Evolutionary conservation across 2,329 filamentous ascomycete genomes (phyloP).

Genomic region (Pyrenochaeta sp.): DNA sequence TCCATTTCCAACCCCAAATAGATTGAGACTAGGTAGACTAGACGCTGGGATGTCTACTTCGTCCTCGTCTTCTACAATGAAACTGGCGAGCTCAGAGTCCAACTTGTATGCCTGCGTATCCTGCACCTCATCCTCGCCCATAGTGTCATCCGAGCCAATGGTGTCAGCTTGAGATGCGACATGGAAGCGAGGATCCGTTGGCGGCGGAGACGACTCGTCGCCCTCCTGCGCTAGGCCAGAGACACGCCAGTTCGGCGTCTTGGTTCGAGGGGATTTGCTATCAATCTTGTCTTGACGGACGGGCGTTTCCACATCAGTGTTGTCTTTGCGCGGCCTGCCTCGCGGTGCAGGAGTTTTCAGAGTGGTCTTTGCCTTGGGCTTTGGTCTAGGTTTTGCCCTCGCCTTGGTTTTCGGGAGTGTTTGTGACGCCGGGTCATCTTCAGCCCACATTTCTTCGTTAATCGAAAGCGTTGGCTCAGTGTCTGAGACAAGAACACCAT

Average conservation of each 20-base stretch:
- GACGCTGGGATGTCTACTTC: conserved; percentile 42
- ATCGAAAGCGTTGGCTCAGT: conserved; percentile 23
- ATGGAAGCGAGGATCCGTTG: conserved; percentile 50
- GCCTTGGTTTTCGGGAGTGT: conserved; percentile 24
- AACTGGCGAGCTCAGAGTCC: conserved; percentile 57
- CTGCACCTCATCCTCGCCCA: conserved; percentile 47
- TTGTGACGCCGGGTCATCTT: conserved; percentile 41
- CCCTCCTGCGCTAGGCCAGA: conserved; percentile 45
- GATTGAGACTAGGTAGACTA: conserved; percentile 41
- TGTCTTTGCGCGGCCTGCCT: conserved; percentile 33
- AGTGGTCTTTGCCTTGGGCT: conserved; percentile 14
- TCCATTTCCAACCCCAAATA: conserved; percentile 39
- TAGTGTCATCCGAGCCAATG: conserved; percentile 56
- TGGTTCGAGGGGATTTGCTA: conserved; percentile 22
- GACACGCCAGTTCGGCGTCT: conserved; percentile 35
- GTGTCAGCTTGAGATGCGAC: conserved; percentile 50
- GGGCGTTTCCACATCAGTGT: conserved; percentile 26
- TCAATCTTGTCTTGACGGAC: conserved; percentile 18
- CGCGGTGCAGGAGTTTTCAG: conserved; percentile 32
- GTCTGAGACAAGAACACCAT: conserved; percentile 27
- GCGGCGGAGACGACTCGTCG: conserved; percentile 47
- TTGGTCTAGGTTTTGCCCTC: conserved; percentile 19
- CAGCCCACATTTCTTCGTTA: conserved; percentile 42
- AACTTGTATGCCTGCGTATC: conserved; percentile 52
- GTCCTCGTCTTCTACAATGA: conserved; percentile 56